A percentile compares a stretch with the other conserved stretches of the same genome.
These are phyloP conservation scores for Nicotiana sylvestris DNA, from an alignment of 257 asterid genomes.

Conservation along the genomic window DNA sequence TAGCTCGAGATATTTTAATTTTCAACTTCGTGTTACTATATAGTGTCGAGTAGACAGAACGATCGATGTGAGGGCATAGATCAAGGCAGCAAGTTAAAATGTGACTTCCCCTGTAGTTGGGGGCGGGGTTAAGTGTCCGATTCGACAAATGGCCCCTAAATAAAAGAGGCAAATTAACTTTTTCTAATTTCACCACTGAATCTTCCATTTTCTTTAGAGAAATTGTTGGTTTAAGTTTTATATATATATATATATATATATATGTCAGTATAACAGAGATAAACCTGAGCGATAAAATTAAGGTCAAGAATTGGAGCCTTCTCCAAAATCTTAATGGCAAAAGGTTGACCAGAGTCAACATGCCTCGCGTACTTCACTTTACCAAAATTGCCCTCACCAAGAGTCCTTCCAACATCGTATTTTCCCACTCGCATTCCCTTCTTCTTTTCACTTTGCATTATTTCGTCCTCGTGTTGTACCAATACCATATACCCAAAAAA, in stretches of 20 bases:
- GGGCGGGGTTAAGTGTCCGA: too few species aligned
- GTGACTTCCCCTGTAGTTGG: too few species aligned
- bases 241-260: too few species aligned
- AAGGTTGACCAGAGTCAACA: conserved; percentile 48
- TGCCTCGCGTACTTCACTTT: conserved; percentile 77
- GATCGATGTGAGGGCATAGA: too few species aligned
- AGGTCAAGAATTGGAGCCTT: conserved; percentile 60
- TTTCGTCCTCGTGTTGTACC: conserved; percentile 23
- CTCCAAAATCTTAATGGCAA: conserved; percentile 76
- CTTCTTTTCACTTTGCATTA: conserved; percentile 6
- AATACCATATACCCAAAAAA: conserved; percentile 23
- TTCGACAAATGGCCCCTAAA: too few species aligned
- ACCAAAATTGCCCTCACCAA: conserved; percentile 90
- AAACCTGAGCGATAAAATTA: conserved; percentile 68
- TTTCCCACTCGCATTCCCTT: conserved; percentile 62
- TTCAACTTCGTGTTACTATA: too few species aligned
- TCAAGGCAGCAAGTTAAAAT: neutral
- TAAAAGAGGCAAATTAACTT: too few species aligned
- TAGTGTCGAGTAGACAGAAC: too few species aligned
- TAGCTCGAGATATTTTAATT: too few species aligned
- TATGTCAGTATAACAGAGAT: neutral
- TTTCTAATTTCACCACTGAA: too few species aligned
- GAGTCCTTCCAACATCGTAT: conserved; percentile 67
- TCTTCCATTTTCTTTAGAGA: too few species aligned
- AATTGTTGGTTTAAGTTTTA: too few species aligned